Base-by-base conservation (phyloP, 2,329 filamentous ascomycete genomes). In the Curvularia lunata region DNA sequence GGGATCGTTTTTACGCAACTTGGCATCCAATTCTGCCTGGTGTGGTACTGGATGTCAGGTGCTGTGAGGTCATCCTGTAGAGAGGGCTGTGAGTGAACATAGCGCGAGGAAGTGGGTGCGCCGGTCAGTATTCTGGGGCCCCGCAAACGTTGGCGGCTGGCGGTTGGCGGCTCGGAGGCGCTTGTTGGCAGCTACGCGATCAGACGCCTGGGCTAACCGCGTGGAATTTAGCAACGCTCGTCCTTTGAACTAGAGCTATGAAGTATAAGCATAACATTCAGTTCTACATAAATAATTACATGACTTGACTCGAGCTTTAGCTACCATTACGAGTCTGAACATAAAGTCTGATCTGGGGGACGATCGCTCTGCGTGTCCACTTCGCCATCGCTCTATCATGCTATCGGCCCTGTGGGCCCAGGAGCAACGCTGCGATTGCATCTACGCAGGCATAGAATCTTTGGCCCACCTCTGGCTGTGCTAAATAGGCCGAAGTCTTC, bases 391-490 rank as follows among this genome's bases (percentile, higher is more conserved):
- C n/a, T n/a, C n/a, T 34, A 13, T n/a, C 8, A 23, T 32, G n/a
- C 49, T 56, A 56, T 30, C 48, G 43, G 34, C 55, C 51, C 25
- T 58, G 51, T 13, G 55, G 40, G 9, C 55, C 64, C 9, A 65
- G 38, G 16, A 74, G 37, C n/a, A 72, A 51, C n/a, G 38, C 58
- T 9, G 64, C 56, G 53, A 75, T 69, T 8, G 66, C 69, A 57
- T 73, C 69, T 16, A 74, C 71, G 48, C 71, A 73, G 1, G 56
- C 62, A 54, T 73, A 73, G 37, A 75, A 75, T 58, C 41, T 60
- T 10, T 61, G 37, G 4, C 65, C 62, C 0, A 72, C 63, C 7
- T 70, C 70, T 4, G 68, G 62, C n/a, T 59, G 47, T 2, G 53
- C 66, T 2, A 75, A 57, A 57, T 75, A 75, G 4, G 56, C 60